A percentile compares a stretch with the other conserved stretches of the same genome.
Conservation (phyloP, 192 early-diverging fungal species). For the Coemansia sp. region DNA sequence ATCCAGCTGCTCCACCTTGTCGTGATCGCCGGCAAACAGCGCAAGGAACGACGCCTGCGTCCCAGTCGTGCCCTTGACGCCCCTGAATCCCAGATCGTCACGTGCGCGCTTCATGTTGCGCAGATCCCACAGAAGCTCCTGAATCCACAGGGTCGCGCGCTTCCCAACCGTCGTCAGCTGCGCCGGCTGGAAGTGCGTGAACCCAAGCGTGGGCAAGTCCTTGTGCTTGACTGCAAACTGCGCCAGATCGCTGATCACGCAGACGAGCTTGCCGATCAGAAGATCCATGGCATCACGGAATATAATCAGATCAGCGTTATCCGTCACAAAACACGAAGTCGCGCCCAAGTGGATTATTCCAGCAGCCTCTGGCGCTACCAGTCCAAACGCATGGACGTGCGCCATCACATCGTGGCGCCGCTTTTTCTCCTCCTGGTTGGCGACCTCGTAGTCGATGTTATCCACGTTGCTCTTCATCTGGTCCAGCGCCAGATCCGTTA, state of each 20-base stretch:
- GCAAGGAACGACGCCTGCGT: slow-evolving; percentile 98
- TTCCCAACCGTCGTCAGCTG: slow-evolving; percentile 98
- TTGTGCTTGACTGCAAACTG: slow-evolving; percentile 79
- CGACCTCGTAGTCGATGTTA: slow-evolving; percentile 89
- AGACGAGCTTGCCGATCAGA: slow-evolving; percentile 83
- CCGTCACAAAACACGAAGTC: slow-evolving; percentile 98
- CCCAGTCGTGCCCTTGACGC: slow-evolving; percentile 98
- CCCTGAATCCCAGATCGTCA: slow-evolving; percentile 87
- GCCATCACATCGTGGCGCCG: slow-evolving; percentile 99
- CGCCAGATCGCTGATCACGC: slow-evolving; percentile 75
- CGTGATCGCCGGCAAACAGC: slow-evolving; percentile 91
- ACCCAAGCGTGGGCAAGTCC: slow-evolving; percentile 90
- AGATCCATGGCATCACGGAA: slow-evolving; percentile 94
- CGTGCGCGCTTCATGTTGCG: slow-evolving; percentile 89
- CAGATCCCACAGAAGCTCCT: slow-evolving; percentile 95
- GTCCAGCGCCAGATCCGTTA: slow-evolving; percentile 81
- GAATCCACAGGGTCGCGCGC: slow-evolving; percentile 93
- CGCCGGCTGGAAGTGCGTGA: slow-evolving; percentile 99
- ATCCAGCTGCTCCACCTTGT: slow-evolving; percentile 91
- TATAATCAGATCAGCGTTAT: slow-evolving; percentile 98
- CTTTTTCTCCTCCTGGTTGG: slow-evolving; percentile 87
- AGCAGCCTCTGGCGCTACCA: slow-evolving; percentile 82
- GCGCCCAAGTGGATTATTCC: slow-evolving; percentile 97
- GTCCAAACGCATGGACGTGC: slow-evolving; percentile 96
- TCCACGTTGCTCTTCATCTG: slow-evolving; percentile 87